Conservation (phyloP, 2,329 filamentous ascomycete species). For the Fusarium ambrosium region DNA sequence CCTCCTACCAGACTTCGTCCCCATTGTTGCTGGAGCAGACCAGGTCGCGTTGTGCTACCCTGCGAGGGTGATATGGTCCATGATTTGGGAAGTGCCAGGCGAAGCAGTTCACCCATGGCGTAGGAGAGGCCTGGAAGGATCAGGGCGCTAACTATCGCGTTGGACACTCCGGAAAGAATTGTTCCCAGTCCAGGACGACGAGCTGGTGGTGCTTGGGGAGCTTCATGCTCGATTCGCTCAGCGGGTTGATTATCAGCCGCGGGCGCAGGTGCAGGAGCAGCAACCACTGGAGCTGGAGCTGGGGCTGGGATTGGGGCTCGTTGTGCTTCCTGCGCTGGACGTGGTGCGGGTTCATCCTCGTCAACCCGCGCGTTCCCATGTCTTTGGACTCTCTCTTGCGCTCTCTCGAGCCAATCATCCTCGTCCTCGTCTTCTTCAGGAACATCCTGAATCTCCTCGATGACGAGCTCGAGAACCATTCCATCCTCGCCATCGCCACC, state of each 20-base stretch:
- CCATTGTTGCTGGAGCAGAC: constrained; percentile 87
- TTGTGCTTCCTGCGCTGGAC: constrained; percentile 7
- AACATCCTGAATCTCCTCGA: constrained; percentile 55
- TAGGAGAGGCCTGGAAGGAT: constrained; percentile 87
- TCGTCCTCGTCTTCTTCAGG: constrained; percentile 59
- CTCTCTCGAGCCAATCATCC: constrained; percentile 49
- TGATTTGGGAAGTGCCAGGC: constrained; percentile 73
- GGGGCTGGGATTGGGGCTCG: constrained; percentile 6
- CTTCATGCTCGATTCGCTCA: constrained; percentile 48
- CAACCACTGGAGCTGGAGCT: constrained; percentile 3
- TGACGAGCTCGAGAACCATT: constrained; percentile 53
- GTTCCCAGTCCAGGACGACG: constrained; percentile 52
- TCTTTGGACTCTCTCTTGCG: constrained; percentile 35
- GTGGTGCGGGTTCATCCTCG: constrained; percentile 7
- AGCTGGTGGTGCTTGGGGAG: constrained; percentile 53
- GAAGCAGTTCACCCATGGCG: constrained; percentile 81
- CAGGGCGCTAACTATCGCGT: constrained; percentile 69
- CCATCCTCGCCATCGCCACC: constrained; percentile 44
- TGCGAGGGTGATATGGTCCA: constrained; percentile 67
- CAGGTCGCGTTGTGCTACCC: constrained; percentile 60
- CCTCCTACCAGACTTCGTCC: constrained; percentile 90
- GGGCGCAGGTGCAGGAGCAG: background rate
- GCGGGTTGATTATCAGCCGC: constrained; percentile 10
- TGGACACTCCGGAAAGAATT: constrained; percentile 60
- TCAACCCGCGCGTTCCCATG: constrained; percentile 14